phyloP scores from a whole-genome alignment of 2,329 filamentous ascomycete species.

The Trichoderma sp. region DNA sequence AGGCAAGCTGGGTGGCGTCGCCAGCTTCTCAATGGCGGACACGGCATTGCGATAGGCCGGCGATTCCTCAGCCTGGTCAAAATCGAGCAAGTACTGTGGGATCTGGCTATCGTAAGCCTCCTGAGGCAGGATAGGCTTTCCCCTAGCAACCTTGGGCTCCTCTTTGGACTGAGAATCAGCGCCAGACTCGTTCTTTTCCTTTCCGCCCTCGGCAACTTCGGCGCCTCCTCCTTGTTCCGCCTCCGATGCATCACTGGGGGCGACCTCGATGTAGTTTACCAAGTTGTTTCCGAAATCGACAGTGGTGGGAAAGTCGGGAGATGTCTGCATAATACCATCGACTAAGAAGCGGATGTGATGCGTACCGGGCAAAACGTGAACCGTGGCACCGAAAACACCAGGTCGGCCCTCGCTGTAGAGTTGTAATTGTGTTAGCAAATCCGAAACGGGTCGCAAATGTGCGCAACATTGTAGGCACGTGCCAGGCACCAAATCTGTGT shows the following conservation, averaged over 20 bases:
- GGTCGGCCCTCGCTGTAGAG: conserved; percentile 49
- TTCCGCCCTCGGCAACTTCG: conserved; percentile 18
- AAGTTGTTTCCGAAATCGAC: conserved; percentile 98
- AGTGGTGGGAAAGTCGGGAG: conserved; percentile 81
- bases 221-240: conserved; percentile 25
- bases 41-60: conserved; percentile 70
- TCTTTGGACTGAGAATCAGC: conserved; percentile 36
- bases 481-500: neutral
- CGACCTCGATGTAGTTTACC: conserved; percentile 97
- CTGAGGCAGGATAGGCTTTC: conserved; percentile 53
- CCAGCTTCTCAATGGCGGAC: conserved; percentile 71
- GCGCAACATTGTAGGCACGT: neutral
- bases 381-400: conserved; percentile 68
- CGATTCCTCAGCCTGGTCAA: conserved; percentile 80
- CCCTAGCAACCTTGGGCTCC: conserved; percentile 45
- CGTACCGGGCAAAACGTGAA: conserved; percentile 86
- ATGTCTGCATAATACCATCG: conserved; percentile 89
- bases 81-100: conserved; percentile 80
- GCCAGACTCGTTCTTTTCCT: conserved; percentile 10
- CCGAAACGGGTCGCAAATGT: neutral
- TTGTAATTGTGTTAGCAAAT: conserved; percentile 21
- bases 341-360: conserved; percentile 97
- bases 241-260: conserved; percentile 63
- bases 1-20: conserved; percentile 78
- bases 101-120: conserved; percentile 69